Conservation (phyloP, 2,329 filamentous ascomycete species). For the Colletotrichum endophyticum region DNA sequence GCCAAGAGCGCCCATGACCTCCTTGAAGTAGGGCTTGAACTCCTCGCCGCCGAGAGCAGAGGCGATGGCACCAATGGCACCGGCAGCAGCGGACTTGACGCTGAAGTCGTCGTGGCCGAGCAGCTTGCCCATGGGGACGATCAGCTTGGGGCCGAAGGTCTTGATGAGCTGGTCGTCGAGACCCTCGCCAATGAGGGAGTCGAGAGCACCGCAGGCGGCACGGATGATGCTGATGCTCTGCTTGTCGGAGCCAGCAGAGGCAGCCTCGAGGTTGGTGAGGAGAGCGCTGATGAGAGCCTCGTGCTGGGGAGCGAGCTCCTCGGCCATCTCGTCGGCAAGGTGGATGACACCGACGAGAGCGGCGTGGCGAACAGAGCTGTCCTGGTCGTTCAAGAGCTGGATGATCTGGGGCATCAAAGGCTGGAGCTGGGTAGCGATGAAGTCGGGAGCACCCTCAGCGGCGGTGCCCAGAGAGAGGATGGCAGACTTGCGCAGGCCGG, state of each 20-base stretch:
- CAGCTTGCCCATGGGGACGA: slow-evolving; percentile 83
- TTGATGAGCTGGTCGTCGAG: slow-evolving; percentile 82
- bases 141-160: slow-evolving; percentile 81
- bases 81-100: slow-evolving; percentile 87
- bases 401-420: slow-evolving; percentile 86
- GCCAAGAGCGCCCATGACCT: slow-evolving; percentile 88
- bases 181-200: slow-evolving; percentile 88
- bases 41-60: slow-evolving; percentile 80
- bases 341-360: slow-evolving; percentile 87
- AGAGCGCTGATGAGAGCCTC: slow-evolving; percentile 82
- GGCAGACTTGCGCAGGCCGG: slow-evolving; percentile 85
- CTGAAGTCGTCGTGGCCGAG: slow-evolving; percentile 85
- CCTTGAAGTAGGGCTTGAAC: slow-evolving; percentile 91
- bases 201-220: slow-evolving; percentile 86
- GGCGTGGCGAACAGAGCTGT: slow-evolving; percentile 83
- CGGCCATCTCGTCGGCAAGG: slow-evolving; percentile 90
- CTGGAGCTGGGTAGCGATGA: slow-evolving; percentile 90
- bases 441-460: slow-evolving; percentile 96
- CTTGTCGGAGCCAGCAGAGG: slow-evolving; percentile 72
- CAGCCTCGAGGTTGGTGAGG: slow-evolving; percentile 86
- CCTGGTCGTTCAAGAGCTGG: slow-evolving; percentile 82
- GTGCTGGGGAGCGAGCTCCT: slow-evolving; percentile 88
- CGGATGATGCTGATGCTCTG: slow-evolving; percentile 87
- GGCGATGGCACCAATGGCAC: slow-evolving; percentile 89
- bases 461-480: slow-evolving; percentile 92